Conservation (phyloP, 1,284 basidiomycete species). For the Ganoderma meredithae region DNA sequence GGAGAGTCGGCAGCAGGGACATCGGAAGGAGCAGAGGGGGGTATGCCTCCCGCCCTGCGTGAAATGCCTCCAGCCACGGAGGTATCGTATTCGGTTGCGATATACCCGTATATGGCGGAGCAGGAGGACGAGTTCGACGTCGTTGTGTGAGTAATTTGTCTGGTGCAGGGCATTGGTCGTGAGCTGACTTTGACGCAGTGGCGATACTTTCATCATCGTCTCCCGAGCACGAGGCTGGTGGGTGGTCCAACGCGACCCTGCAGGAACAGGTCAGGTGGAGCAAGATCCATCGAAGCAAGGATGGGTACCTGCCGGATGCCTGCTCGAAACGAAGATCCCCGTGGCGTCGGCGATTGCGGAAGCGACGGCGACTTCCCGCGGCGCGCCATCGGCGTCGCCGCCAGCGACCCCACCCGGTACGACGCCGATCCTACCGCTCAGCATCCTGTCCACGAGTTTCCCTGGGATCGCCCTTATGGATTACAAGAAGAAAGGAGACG, state of each 20-base stretch:
- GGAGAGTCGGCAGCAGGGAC: slow-evolving; percentile 26
- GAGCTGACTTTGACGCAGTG: slow-evolving; percentile 50
- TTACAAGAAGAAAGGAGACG: slow-evolving; percentile 89
- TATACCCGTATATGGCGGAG: slow-evolving; percentile 96
- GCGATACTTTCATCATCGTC: slow-evolving; percentile 92
- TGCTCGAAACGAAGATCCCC: slow-evolving; percentile 90
- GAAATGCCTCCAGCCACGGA: slow-evolving; percentile 66
- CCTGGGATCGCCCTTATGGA: slow-evolving; percentile 95
- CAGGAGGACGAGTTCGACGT: slow-evolving; percentile 99
- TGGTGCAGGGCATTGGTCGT: slow-evolving; percentile 11
- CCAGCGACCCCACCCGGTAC: slow-evolving; percentile 51
- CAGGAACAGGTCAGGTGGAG: slow-evolving; percentile 82
- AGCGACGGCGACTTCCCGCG: slow-evolving; percentile 60
- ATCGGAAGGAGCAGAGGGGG: slow-evolving; percentile 27
- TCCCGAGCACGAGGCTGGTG: slow-evolving; percentile 98
- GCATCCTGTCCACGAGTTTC: slow-evolving; percentile 94
- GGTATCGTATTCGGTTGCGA: slow-evolving; percentile 90
- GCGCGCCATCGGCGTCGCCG: slow-evolving; percentile 50
- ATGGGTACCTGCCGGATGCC: slow-evolving; percentile 92
- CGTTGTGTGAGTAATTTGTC: slow-evolving; percentile 74
- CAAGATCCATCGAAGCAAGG: slow-evolving; percentile 80
- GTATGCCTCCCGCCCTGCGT: slow-evolving; percentile 40
- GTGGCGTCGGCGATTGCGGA: slow-evolving; percentile 81
- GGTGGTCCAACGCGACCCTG: slow-evolving; percentile 95
- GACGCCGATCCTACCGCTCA: slow-evolving; percentile 84